Conservation (phyloP, 2,329 filamentous ascomycete species). For the Zymoseptoria tritici region DNA sequence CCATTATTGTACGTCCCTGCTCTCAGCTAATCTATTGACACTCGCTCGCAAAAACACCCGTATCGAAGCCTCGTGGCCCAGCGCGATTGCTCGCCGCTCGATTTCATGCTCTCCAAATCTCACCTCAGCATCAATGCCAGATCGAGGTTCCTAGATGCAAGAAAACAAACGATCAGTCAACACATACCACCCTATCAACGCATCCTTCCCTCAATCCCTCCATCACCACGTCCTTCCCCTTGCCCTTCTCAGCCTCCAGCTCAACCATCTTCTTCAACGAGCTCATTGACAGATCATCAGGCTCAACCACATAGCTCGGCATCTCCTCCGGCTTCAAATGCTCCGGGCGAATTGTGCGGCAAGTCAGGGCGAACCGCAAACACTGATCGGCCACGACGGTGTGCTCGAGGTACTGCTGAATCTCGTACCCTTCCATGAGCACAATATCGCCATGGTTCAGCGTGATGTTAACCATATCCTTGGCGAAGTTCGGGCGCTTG, state of each 20-base stretch:
- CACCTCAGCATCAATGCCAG: background rate
- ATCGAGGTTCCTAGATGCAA: background rate
- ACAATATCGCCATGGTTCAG: slow-evolving; percentile 58
- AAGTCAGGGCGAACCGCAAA: slow-evolving; percentile 52
- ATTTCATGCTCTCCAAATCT: background rate
- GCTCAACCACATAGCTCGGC: slow-evolving; percentile 32
- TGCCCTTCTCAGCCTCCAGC: background rate
- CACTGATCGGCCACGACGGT: slow-evolving; percentile 45
- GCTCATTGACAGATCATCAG: slow-evolving; percentile 25
- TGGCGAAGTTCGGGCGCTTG: slow-evolving; percentile 27
- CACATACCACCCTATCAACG: background rate
- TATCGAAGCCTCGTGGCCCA: too few species aligned
- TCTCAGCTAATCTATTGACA: background rate
- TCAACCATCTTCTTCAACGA: slow-evolving; percentile 8
- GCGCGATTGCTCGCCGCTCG: too few species aligned
- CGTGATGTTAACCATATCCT: slow-evolving; percentile 36
- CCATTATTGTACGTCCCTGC: background rate
- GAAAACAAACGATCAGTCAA: background rate
- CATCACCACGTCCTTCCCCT: background rate
- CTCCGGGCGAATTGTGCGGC: slow-evolving; percentile 44
- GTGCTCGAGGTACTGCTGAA: slow-evolving; percentile 57
- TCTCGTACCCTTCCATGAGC: slow-evolving; percentile 53
- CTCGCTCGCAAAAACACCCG: background rate
- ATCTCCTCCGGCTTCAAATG: slow-evolving; percentile 35
- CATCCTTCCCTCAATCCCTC: background rate